Percentiles rank a stretch among this genome's conserved stretches.
Conservation (phyloP, 768 basidiomycete genomes). For the Agrocybe praecox region DNA sequence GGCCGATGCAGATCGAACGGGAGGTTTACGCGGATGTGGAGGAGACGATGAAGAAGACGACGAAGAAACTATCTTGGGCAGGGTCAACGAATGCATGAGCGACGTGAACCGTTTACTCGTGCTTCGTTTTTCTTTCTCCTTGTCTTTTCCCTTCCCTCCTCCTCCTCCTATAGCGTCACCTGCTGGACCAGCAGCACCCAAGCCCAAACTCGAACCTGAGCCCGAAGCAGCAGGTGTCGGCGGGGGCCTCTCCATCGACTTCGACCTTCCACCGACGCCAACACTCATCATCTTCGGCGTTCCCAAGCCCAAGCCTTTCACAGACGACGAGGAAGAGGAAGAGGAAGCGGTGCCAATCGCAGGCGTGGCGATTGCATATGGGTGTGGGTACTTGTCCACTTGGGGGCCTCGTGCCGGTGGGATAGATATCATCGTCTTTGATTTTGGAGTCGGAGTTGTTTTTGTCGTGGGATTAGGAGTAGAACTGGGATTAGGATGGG, state of each 20-base stretch:
- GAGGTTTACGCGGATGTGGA: not conserved
- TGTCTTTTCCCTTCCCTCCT: not conserved
- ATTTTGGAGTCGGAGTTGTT: too few relatives aligned
- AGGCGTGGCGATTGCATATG: not conserved
- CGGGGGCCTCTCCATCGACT: not conserved
- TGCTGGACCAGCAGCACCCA: too few relatives aligned
- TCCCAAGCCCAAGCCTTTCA: not conserved
- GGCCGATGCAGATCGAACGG: not conserved
- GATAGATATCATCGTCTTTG: too few relatives aligned
- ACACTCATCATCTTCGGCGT: too few relatives aligned
- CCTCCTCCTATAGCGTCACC: not conserved
- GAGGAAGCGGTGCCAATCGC: not conserved
- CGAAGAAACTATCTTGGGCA: not conserved
- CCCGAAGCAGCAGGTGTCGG: too few relatives aligned
- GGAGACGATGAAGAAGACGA: not conserved
- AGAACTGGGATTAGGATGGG: too few relatives aligned
- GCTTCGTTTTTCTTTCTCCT: not conserved
- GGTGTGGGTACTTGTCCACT: not conserved
- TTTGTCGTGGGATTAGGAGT: too few relatives aligned
- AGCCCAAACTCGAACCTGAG: too few relatives aligned
- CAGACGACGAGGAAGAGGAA: not conserved
- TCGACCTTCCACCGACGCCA: not conserved
- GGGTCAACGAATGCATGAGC: not conserved
- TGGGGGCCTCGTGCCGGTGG: not conserved
- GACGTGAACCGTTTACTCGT: not conserved